A percentile compares a stretch with the other conserved stretches of the same genome.
These are phyloP conservation scores for Globisporangium nagaii DNA, from an alignment of 352 stramenopile genomes.

Conservation along the genomic window DNA sequence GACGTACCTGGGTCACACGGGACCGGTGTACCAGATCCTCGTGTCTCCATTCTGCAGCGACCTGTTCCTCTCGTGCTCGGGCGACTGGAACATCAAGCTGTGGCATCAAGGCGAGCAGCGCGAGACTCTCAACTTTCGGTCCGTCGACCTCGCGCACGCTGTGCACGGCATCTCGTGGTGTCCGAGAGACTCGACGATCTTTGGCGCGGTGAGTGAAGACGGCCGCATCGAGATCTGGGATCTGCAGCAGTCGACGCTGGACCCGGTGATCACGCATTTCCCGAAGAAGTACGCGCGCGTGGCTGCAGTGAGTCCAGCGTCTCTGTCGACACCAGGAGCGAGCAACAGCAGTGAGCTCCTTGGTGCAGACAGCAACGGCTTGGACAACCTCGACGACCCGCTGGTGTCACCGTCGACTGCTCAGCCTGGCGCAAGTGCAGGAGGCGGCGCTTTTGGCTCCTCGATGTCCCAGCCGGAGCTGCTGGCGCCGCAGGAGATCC, in stretches of 20 bases:
- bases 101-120: constrained; percentile 61
- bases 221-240: constrained; percentile 92
- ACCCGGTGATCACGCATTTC: constrained; percentile 78
- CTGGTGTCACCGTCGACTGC: neutral
- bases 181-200: constrained; percentile 74
- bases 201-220: constrained; percentile 83
- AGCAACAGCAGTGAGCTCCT: constrained; percentile 10
- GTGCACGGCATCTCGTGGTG: constrained; percentile 87
- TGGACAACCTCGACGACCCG: constrained; percentile 4
- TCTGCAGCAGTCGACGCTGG: constrained; percentile 72
- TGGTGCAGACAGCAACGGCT: neutral
- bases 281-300: constrained; percentile 45
- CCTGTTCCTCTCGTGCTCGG: constrained; percentile 85
- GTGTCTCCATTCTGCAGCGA: constrained; percentile 84
- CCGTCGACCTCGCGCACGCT: constrained; percentile 70
- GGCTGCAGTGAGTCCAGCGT: neutral
- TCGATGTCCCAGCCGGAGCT: constrained; percentile 6
- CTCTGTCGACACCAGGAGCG: constrained; percentile 3
- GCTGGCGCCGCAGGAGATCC: constrained; percentile 26
- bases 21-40: constrained; percentile 85
- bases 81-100: constrained; percentile 88
- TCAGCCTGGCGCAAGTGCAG: neutral
- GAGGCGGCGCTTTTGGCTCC: neutral
- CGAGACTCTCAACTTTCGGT: constrained; percentile 67
- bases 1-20: constrained; percentile 85